phyloP scores from a whole-genome alignment of 1,284 basidiomycete genomes.

The Ustilago nuda region DNA sequence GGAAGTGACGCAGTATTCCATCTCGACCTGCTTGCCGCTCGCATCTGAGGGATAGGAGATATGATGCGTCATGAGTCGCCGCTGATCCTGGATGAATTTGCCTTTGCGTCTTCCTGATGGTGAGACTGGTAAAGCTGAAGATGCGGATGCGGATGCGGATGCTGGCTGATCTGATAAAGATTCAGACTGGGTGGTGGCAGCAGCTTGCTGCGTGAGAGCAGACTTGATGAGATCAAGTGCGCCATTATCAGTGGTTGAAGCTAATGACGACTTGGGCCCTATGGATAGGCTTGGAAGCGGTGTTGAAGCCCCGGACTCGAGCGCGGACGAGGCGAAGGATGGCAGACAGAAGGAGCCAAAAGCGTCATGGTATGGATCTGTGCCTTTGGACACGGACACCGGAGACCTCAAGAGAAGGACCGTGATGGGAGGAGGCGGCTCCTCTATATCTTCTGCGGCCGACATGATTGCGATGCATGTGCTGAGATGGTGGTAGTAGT shows the following conservation, averaged over 20 bases:
- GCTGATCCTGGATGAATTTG: slow-evolving; percentile 57
- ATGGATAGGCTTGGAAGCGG: slow-evolving; percentile 45
- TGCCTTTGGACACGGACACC: slow-evolving; percentile 61
- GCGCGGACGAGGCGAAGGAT: slow-evolving; percentile 61
- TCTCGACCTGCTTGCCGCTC: slow-evolving; percentile 36
- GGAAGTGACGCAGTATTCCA: slow-evolving; percentile 62
- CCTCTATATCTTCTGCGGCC: slow-evolving; percentile 42
- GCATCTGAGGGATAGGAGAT: slow-evolving; percentile 40
- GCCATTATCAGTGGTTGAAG: slow-evolving; percentile 24
- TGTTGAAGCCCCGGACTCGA: slow-evolving; percentile 63
- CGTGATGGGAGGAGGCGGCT: slow-evolving; percentile 46
- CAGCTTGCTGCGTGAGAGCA: slow-evolving; percentile 26
- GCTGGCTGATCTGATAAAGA: slow-evolving; percentile 4
- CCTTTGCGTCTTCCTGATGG: slow-evolving; percentile 50
- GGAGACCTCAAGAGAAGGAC: slow-evolving; percentile 64
- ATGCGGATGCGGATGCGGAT: slow-evolving; percentile 8
- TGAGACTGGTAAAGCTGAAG: slow-evolving; percentile 25
- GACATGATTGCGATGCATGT: slow-evolving; percentile 13
- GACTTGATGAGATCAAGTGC: slow-evolving; percentile 42
- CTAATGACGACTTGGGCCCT: slow-evolving; percentile 20
- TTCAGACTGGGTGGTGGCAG: slow-evolving; percentile 15
- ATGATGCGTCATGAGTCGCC: slow-evolving; percentile 66
- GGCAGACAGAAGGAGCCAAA: slow-evolving; percentile 67
- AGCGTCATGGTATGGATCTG: slow-evolving; percentile 67
- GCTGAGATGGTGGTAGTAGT: slow-evolving; percentile 1